These are phyloP conservation scores for Backusella tuberculispora DNA, from an alignment of 192 early-diverging fungal genomes.

Conservation along the genomic window DNA sequence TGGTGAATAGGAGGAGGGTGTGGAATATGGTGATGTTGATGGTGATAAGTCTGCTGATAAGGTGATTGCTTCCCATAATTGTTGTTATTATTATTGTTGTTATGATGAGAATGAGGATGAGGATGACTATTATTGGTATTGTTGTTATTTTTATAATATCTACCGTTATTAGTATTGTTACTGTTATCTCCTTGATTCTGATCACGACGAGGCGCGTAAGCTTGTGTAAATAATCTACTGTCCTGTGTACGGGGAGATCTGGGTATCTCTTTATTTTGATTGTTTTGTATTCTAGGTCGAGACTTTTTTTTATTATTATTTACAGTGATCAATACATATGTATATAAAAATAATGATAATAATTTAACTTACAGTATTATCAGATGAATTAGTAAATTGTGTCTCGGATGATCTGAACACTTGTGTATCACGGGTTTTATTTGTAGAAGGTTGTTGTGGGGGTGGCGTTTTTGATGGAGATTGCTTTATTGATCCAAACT, in stretches of 20 bases:
- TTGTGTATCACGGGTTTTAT: conserved; percentile 26
- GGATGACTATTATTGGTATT: no score
- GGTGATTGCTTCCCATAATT: not conserved
- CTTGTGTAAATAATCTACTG: conserved; percentile 39
- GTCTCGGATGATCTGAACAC: conserved; percentile 1
- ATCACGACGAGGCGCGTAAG: conserved; percentile 29
- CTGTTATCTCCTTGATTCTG: conserved; percentile 18
- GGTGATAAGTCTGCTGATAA: conserved; percentile 1
- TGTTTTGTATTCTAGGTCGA: conserved; percentile 1
- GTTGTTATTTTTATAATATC: not conserved
- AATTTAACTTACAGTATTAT: conserved; percentile 1
- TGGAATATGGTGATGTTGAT: not conserved
- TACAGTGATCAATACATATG: not conserved
- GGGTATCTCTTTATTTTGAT: conserved; percentile 33
- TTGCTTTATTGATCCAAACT: conserved; percentile 35
- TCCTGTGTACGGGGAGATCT: conserved; percentile 37
- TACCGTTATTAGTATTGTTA: not conserved
- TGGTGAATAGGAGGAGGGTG: not conserved
- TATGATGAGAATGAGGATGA: not conserved
- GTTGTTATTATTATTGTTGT: not conserved
- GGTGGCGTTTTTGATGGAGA: conserved; percentile 22
- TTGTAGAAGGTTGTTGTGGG: not conserved
- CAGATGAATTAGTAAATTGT: conserved; percentile 17
- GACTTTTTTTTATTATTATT: conserved; percentile 6
- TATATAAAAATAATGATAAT: not conserved